A percentile compares a stretch with the other conserved stretches of the same genome.
Conservation (phyloP, 495 filamentous ascomycete species). For the Penicillium cataractarum region DNA sequence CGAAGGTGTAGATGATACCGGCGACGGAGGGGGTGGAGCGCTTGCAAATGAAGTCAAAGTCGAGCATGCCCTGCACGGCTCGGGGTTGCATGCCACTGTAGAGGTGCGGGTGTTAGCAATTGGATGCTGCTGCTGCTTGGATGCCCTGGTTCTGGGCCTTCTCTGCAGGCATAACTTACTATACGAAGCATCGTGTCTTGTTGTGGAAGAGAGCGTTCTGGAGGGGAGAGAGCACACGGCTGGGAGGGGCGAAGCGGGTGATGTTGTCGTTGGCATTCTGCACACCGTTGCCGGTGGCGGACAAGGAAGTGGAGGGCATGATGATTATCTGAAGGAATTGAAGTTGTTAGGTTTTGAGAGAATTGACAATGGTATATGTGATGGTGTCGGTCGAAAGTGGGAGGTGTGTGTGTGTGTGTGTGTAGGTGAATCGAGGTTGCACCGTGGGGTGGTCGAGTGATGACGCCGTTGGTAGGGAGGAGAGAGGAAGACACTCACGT, state of each 20-base stretch:
- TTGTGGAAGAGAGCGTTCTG: constrained; percentile 93
- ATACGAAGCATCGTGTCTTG: constrained; percentile 99
- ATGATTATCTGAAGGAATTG: constrained; percentile 33
- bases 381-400: not conserved
- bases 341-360: not conserved
- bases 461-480: constrained; percentile 7
- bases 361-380: not conserved
- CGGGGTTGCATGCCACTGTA: constrained; percentile 92
- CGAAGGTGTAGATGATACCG: constrained; percentile 99
- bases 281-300: constrained; percentile 44
- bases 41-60: constrained; percentile 99
- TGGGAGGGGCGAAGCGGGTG: constrained; percentile 90
- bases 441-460: constrained; percentile 5
- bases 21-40: constrained; percentile 93
- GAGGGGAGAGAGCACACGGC: constrained; percentile 85
- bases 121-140: not conserved
- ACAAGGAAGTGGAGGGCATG: constrained; percentile 53
- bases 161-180: constrained; percentile 56
- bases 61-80: constrained; percentile 99
- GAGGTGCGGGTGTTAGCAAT: not conserved
- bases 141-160: not conserved
- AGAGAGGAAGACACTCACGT: constrained; percentile 22
- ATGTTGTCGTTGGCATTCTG: constrained; percentile 95
- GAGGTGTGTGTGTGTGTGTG: constrained; percentile 6
- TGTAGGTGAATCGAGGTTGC: constrained; percentile 6